A percentile compares a stretch with the other conserved stretches of the same genome.
phyloP scores from a whole-genome alignment of 495 filamentous ascomycete species.

The Tuber magnatum region DNA sequence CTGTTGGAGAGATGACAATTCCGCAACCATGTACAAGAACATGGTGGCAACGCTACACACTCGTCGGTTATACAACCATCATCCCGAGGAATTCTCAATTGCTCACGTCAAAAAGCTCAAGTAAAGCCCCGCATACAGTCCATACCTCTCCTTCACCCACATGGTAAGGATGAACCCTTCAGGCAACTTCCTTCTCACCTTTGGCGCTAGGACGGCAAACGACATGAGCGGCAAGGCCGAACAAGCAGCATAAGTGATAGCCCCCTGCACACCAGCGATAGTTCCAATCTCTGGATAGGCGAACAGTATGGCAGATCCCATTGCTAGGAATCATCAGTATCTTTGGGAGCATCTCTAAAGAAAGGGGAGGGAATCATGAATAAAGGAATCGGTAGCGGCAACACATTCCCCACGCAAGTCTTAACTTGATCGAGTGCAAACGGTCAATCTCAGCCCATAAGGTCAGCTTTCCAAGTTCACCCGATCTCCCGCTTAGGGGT shows the following conservation, averaged over 20 bases:
- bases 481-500: constrained; percentile 36
- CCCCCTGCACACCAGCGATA: constrained; percentile 67
- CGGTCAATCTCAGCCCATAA: constrained; percentile 77
- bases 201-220: constrained; percentile 62
- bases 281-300: constrained; percentile 71
- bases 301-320: constrained; percentile 71
- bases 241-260: constrained; percentile 62
- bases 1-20: constrained; percentile 65
- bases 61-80: constrained; percentile 1
- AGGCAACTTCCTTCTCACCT: constrained; percentile 65
- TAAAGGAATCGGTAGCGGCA: constrained; percentile 55
- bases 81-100: not conserved
- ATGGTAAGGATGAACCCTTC: constrained; percentile 73
- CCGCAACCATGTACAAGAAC: constrained; percentile 75
- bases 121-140: constrained; percentile 56
- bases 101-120: constrained; percentile 58
- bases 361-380: constrained; percentile 4
- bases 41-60: constrained; percentile 55
- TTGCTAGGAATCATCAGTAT: constrained; percentile 49
- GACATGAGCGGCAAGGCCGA: constrained; percentile 60
- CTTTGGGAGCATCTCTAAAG: constrained; percentile 12
- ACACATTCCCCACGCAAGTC: constrained; percentile 89
- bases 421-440: constrained; percentile 92
- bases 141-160: constrained; percentile 70
- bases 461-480: constrained; percentile 23